A percentile compares a stretch with the other conserved stretches of the same genome.
Evolutionary conservation across 2,329 filamentous ascomycete genomes (phyloP).

Genomic region (Dactylonectria estremocensis): DNA sequence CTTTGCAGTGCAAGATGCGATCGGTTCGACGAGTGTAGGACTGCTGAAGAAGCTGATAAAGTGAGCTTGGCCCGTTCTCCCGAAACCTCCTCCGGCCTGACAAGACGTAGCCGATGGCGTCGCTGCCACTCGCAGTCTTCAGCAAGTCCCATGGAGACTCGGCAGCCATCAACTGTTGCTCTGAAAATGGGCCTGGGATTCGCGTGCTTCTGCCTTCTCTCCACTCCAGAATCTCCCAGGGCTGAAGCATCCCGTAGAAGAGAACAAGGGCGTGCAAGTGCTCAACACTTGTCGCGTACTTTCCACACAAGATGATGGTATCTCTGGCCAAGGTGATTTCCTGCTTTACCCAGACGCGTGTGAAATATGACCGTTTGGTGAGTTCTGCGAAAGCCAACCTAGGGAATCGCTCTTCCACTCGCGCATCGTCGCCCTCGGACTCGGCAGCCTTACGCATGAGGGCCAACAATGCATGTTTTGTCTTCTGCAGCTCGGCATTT

Average conservation of each 20-base stretch:
- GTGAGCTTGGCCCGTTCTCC: slow-evolving; percentile 2
- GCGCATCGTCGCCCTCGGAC: slow-evolving; percentile 9
- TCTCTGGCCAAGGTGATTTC: slow-evolving; percentile 25
- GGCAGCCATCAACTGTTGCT: slow-evolving; percentile 16
- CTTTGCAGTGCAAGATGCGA: slow-evolving; percentile 3
- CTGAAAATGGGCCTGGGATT: slow-evolving; percentile 27
- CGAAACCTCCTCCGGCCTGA: slow-evolving; percentile 14
- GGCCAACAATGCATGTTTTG: slow-evolving; percentile 1
- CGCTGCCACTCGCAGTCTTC: slow-evolving; percentile 2
- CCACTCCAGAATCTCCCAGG: slow-evolving; percentile 22
- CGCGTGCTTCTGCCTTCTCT: slow-evolving; percentile 11
- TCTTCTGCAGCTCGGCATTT: background rate
- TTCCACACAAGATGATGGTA: slow-evolving; percentile 14
- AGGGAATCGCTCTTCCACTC: slow-evolving; percentile 11
- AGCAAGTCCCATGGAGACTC: background rate
- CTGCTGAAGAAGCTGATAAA: slow-evolving; percentile 16
- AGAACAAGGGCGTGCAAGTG: slow-evolving; percentile 16
- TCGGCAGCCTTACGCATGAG: slow-evolving; percentile 25
- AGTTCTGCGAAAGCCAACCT: slow-evolving; percentile 22
- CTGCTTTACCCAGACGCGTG: slow-evolving; percentile 28
- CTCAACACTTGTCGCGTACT: background rate
- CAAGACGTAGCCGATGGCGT: slow-evolving; percentile 11
- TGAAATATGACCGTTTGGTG: slow-evolving; percentile 17
- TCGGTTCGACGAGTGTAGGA: slow-evolving; percentile 13
- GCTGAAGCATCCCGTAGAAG: slow-evolving; percentile 17